Conservation (phyloP, 208 protist genomes). For the Phytomonas serpens region DNA sequence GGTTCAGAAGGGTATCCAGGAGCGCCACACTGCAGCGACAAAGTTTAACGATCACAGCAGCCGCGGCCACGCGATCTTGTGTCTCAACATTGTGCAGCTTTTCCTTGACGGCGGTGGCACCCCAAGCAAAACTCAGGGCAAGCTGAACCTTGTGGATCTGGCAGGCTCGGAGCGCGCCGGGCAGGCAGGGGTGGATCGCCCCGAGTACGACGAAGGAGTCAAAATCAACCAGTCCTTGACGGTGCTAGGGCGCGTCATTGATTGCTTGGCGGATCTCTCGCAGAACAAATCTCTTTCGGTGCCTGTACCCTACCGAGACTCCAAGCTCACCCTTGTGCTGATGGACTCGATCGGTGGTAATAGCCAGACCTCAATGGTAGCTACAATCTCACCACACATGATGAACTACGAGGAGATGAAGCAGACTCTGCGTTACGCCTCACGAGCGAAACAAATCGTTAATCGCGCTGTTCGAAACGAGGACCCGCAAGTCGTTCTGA, state of each 20-base stretch:
- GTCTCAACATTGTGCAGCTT: constrained; percentile 56
- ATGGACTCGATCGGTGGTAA: constrained; percentile 89
- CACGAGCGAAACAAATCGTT: constrained; percentile 88
- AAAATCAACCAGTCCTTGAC: constrained; percentile 92
- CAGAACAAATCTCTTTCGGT: constrained; percentile 40
- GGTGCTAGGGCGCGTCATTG: constrained; percentile 87
- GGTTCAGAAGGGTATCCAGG: constrained; percentile 63
- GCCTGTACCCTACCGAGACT: constrained; percentile 72
- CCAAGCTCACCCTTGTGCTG: constrained; percentile 81
- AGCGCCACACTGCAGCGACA: constrained; percentile 75
- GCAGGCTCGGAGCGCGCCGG: constrained; percentile 87
- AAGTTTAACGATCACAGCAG: constrained; percentile 85
- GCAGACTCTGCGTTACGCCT: constrained; percentile 89
- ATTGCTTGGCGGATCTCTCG: constrained; percentile 66
- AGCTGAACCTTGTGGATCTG: constrained; percentile 92
- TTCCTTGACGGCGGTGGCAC: constrained; percentile 43
- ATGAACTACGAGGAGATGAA: constrained; percentile 91
- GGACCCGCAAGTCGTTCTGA: constrained; percentile 74
- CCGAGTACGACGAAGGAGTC: constrained; percentile 63
- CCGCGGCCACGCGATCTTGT: constrained; percentile 86
- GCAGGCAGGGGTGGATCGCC: constrained; percentile 46
- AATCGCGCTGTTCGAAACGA: constrained; percentile 89
- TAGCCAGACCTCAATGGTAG: constrained; percentile 94
- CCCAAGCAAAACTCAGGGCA: constrained; percentile 44
- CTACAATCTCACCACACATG: constrained; percentile 84